A percentile compares a stretch with the other conserved stretches of the same genome.
Conservation (phyloP, 2,329 filamentous ascomycete species). For the Venturia aucupariae region DNA sequence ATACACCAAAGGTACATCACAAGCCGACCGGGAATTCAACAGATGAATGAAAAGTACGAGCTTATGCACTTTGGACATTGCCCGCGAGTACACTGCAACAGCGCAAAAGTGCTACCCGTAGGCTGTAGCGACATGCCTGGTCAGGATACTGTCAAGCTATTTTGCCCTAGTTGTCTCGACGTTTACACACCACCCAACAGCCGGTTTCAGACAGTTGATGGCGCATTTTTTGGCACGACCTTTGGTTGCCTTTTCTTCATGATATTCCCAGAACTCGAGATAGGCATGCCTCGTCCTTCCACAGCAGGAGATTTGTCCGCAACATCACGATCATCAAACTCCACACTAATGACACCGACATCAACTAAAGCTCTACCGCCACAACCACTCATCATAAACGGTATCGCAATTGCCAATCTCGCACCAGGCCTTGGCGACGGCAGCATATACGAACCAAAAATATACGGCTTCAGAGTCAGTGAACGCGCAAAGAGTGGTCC, state of each 20-base stretch:
- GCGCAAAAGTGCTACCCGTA: constrained; percentile 82
- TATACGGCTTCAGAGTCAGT: constrained; percentile 93
- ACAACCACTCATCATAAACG: constrained; percentile 60
- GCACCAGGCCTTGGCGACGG: constrained; percentile 74
- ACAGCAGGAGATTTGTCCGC: constrained; percentile 22
- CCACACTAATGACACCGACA: constrained; percentile 26
- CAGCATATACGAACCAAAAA: constrained; percentile 87
- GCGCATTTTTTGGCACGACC: constrained; percentile 95
- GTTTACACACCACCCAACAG: constrained; percentile 97
- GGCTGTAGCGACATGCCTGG: constrained; percentile 91
- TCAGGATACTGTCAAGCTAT: constrained; percentile 95
- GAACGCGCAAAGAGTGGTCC: constrained; percentile 84
- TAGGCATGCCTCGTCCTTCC: constrained; percentile 35
- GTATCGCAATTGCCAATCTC: constrained; percentile 77
- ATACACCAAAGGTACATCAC: constrained; percentile 99
- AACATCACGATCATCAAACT: constrained; percentile 26
- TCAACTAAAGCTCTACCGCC: constrained; percentile 24
- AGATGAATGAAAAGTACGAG: constrained; percentile 99
- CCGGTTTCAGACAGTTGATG: constrained; percentile 92
- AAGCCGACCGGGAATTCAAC: constrained; percentile 88
- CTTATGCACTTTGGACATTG: constrained; percentile 92
- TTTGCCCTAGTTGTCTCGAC: constrained; percentile 92
- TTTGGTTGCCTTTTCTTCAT: constrained; percentile 97
- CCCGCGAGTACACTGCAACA: constrained; percentile 87
- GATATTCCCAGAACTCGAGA: constrained; percentile 93